These are phyloP conservation scores for Leptodontidium sp. DNA, from an alignment of 2,329 filamentous ascomycete species.

Conservation along the genomic window DNA sequence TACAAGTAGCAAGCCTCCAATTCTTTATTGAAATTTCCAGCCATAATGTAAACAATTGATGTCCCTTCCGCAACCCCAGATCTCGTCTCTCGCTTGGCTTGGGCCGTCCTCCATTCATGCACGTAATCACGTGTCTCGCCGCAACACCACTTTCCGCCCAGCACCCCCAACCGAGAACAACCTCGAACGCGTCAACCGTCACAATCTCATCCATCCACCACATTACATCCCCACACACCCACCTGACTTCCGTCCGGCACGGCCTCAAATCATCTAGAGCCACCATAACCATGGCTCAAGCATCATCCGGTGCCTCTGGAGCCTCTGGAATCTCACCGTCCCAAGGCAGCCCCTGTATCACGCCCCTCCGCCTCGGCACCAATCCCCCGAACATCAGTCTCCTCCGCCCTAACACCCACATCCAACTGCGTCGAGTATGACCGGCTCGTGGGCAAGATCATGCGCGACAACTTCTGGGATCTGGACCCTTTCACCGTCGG, in stretches of 20 bases:
- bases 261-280: neutral
- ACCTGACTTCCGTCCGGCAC: neutral
- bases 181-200: neutral
- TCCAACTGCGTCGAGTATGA: slow-evolving; percentile 7
- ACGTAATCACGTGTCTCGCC: neutral
- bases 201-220: neutral
- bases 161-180: neutral
- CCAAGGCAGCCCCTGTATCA: neutral
- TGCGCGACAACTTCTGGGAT: slow-evolving; percentile 15
- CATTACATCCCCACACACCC: neutral
- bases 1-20: too few species aligned
- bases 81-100: too few species aligned
- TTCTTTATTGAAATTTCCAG: too few species aligned
- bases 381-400: neutral
- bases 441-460: slow-evolving; percentile 13
- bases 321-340: neutral
- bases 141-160: neutral
- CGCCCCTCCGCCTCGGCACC: neutral
- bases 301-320: neutral
- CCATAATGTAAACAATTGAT: too few species aligned
- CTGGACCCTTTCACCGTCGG: slow-evolving; percentile 11
- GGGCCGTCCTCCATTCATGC: neutral
- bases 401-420: neutral
- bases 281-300: neutral
- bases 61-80: too few species aligned